These are phyloP conservation scores for Elaeis guineensis DNA, from an alignment of 176 grass and related monocot genomes.

Conservation along the genomic window DNA sequence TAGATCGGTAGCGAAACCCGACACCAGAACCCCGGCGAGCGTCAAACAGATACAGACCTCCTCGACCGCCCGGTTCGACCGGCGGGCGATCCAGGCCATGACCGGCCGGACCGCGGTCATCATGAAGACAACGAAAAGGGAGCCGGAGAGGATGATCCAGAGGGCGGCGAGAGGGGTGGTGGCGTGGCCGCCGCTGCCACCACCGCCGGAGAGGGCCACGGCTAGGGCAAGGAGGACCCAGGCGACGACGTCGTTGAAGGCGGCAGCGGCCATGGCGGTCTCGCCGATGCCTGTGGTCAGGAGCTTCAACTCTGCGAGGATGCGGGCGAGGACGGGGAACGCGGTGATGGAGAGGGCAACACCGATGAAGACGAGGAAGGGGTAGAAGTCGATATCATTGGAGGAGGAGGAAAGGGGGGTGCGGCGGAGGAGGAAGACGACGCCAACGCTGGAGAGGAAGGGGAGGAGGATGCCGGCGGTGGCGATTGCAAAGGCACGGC, in stretches of 20 bases:
- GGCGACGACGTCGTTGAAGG: not conserved
- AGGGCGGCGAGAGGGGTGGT: not conserved
- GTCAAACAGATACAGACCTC: not conserved
- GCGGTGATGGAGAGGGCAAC: conserved; percentile 3
- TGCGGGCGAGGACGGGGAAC: not conserved
- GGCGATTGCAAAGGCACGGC: conserved; percentile 4
- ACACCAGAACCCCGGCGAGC: not conserved
- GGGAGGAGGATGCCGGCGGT: not conserved
- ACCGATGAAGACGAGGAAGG: conserved; percentile 5
- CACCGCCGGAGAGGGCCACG: not conserved
- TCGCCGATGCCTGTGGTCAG: not conserved
- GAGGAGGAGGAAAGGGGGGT: not conserved
- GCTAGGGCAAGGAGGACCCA: not conserved
- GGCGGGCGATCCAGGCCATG: not conserved
- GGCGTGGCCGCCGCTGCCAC: not conserved
- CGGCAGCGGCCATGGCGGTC: not conserved
- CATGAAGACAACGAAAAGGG: not conserved
- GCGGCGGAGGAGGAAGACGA: not conserved
- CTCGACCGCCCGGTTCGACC: not conserved
- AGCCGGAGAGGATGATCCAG: not conserved
- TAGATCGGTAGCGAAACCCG: not conserved
- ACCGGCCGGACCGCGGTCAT: not conserved
- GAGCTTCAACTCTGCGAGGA: conserved; percentile 2
- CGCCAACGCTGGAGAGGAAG: not conserved
- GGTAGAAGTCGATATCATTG: not conserved